Percentiles rank a stretch among this genome's conserved stretches.
phyloP scores from a whole-genome alignment of 2,329 filamentous ascomycete genomes.

The Penicillium hesseltinei region DNA sequence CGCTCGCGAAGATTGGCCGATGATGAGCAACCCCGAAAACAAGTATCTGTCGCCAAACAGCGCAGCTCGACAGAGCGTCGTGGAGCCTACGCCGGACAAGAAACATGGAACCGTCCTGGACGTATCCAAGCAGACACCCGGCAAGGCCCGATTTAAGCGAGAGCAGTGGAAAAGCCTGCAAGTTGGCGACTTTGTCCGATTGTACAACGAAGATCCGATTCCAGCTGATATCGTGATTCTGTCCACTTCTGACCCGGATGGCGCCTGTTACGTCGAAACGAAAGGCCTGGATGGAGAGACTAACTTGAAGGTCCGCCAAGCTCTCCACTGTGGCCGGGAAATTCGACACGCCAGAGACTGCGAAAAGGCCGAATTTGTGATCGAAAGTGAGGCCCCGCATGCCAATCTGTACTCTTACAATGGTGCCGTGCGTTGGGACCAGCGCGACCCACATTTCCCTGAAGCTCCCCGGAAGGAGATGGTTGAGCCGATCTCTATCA shows the following conservation, averaged over 20 bases:
- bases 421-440: conserved; percentile 82
- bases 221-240: conserved; percentile 91
- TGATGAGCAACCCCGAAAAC: conserved; percentile 29
- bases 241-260: conserved; percentile 89
- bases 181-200: conserved; percentile 92
- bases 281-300: conserved; percentile 98
- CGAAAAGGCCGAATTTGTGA: conserved; percentile 78
- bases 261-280: conserved; percentile 94
- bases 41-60: conserved; percentile 34
- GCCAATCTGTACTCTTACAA: conserved; percentile 95
- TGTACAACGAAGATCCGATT: conserved; percentile 94
- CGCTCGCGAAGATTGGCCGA: conserved; percentile 46
- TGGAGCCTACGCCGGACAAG: conserved; percentile 33
- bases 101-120: conserved; percentile 72
- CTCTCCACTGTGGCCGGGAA: conserved; percentile 77
- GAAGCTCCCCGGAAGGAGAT: conserved; percentile 68
- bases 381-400: conserved; percentile 89
- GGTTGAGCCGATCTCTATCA: conserved; percentile 90
- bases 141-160: conserved; percentile 81
- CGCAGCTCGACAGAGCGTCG: conserved; percentile 28
- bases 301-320: conserved; percentile 91
- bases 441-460: conserved; percentile 63
- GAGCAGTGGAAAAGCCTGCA: conserved; percentile 94
- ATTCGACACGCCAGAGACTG: conserved; percentile 90
- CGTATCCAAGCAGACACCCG: conserved; percentile 60